Evolutionary conservation across 805 yeast genomes (phyloP).

Genomic region (Saccharomycopsis vini): DNA sequence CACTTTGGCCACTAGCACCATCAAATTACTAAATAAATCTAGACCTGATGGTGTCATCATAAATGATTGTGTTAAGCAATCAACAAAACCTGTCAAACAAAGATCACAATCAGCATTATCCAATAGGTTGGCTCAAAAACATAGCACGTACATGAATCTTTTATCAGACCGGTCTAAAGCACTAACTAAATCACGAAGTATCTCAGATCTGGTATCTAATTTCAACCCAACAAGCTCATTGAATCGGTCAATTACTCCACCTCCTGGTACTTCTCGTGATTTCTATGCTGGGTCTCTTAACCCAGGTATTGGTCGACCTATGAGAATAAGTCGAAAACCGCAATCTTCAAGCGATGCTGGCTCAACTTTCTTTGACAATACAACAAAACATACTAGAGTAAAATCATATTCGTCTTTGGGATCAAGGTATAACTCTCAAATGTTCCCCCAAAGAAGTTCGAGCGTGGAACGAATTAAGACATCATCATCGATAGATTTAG

Average conservation of each 20-base stretch:
- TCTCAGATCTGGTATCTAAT: not conserved
- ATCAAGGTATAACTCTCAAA: not conserved
- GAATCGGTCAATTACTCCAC: not conserved
- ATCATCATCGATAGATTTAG: not conserved
- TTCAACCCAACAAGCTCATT: not conserved
- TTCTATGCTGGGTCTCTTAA: not conserved
- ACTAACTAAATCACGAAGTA: constrained; percentile 5
- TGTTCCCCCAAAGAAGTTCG: not conserved
- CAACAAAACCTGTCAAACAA: too few relatives aligned
- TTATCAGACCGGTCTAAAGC: not conserved
- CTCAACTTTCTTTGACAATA: not conserved
- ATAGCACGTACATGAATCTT: not conserved
- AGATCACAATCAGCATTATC: constrained; percentile 1
- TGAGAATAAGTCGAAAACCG: constrained; percentile 4
- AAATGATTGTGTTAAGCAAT: too few relatives aligned
- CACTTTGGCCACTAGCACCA: constrained; percentile 24
- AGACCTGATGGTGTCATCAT: constrained; percentile 31
- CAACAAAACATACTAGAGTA: not conserved
- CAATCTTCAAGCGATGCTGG: not conserved
- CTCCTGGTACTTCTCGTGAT: not conserved
- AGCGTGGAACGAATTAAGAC: not conserved
- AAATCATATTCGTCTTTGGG: constrained; percentile 1
- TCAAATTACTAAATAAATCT: constrained; percentile 54
- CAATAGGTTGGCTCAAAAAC: not conserved
- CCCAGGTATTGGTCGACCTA: constrained; percentile 5